A percentile compares a stretch with the other conserved stretches of the same genome.
phyloP scores from a whole-genome alignment of 768 basidiomycete genomes.

The Boletales sp. region DNA sequence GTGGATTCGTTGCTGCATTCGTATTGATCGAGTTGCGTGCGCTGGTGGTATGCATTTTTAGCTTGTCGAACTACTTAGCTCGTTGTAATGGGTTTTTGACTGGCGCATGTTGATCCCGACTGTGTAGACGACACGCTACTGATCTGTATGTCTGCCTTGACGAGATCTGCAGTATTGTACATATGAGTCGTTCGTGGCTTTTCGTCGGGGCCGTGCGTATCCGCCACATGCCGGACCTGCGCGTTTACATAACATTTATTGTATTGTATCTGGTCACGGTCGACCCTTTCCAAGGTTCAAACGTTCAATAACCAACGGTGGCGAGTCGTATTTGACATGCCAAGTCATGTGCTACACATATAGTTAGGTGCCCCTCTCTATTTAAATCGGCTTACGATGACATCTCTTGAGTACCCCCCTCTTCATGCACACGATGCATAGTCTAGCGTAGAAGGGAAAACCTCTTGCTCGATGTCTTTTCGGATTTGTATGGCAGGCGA shows the following conservation, averaged over 20 bases:
- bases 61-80: conserved; percentile 16
- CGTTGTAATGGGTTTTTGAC: conserved; percentile 16
- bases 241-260: no score
- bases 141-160: background rate
- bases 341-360: no score
- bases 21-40: conserved; percentile 9
- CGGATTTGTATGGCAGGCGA: background rate
- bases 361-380: no score
- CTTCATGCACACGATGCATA: background rate
- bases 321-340: no score
- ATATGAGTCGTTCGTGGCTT: background rate
- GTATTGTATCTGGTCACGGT: no score
- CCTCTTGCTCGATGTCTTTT: background rate
- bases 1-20: conserved; percentile 9
- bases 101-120: background rate
- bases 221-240: no score
- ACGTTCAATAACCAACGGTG: no score
- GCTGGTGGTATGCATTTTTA: conserved; percentile 4
- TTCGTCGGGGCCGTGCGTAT: no score
- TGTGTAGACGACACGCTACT: background rate
- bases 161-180: background rate
- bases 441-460: background rate
- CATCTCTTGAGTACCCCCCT: no score
- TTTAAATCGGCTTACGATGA: no score
- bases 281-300: no score